A percentile compares a stretch with the other conserved stretches of the same genome.
Conservation (phyloP, 768 basidiomycete species). For the Termitomyces sp. region DNA sequence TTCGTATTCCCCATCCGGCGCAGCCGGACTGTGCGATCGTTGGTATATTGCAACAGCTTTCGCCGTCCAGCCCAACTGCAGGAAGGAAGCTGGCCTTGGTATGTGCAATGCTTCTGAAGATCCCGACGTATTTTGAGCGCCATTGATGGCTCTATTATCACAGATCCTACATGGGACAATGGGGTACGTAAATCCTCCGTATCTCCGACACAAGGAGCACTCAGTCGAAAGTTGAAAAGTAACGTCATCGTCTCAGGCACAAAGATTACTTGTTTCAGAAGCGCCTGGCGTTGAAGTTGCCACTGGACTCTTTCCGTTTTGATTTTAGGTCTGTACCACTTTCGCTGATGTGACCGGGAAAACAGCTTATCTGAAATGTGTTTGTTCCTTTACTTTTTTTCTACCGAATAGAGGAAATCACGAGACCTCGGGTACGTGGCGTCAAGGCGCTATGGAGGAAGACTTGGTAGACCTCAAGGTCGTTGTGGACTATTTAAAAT, state of each 20-base stretch:
- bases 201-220: slow-evolving; percentile 17
- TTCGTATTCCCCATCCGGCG: slow-evolving; percentile 45
- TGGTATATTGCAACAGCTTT: slow-evolving; percentile 60
- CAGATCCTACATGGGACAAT: slow-evolving; percentile 78
- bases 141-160: slow-evolving; percentile 10
- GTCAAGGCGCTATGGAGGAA: slow-evolving; percentile 49
- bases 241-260: slow-evolving; percentile 45
- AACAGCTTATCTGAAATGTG: not conserved
- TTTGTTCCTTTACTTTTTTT: not conserved
- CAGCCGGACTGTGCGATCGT: slow-evolving; percentile 41
- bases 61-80: slow-evolving; percentile 41
- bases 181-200: slow-evolving; percentile 49
- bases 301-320: slow-evolving; percentile 80
- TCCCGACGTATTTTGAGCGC: slow-evolving; percentile 5
- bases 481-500: slow-evolving; percentile 59
- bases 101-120: no score
- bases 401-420: slow-evolving; percentile 59
- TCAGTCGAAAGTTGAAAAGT: slow-evolving; percentile 16
- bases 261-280: slow-evolving; percentile 84
- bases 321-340: slow-evolving; percentile 68
- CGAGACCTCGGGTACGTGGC: slow-evolving; percentile 68
- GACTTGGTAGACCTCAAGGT: slow-evolving; percentile 63
- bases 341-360: not conserved
- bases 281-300: slow-evolving; percentile 56
- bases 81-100: slow-evolving; percentile 66